Conservation (phyloP, 2,329 filamentous ascomycete species). For the Clonostachys chloroleuca region DNA sequence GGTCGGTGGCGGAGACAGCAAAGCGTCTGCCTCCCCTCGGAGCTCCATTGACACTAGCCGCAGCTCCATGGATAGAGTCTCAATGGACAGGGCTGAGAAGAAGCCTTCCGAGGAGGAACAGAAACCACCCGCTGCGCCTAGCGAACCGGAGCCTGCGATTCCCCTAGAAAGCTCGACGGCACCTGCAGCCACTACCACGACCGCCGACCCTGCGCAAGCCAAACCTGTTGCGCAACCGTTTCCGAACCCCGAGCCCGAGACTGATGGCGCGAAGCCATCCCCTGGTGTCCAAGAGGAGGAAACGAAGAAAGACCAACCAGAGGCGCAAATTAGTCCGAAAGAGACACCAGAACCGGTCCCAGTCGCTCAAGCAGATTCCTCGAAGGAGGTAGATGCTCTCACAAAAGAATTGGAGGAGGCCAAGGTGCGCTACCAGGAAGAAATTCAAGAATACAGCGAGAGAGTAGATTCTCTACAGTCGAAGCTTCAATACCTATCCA, state of each 20-base stretch:
- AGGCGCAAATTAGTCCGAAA: neutral
- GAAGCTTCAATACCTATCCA: slow-evolving; percentile 84
- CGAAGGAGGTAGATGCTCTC: neutral
- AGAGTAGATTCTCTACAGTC: slow-evolving; percentile 87
- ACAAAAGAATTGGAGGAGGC: slow-evolving; percentile 14
- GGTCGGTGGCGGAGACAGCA: slow-evolving; percentile 33
- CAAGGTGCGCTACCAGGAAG: slow-evolving; percentile 59
- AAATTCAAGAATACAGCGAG: slow-evolving; percentile 79
- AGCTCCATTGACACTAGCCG: slow-evolving; percentile 27
- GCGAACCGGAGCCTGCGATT: neutral
- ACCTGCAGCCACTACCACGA: neutral
- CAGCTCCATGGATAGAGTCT: slow-evolving; percentile 17
- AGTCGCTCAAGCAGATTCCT: neutral
- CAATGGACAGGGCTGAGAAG: slow-evolving; percentile 11
- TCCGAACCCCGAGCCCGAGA: neutral
- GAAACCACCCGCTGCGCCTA: neutral
- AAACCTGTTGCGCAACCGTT: neutral
- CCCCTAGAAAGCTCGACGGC: too few relatives aligned
- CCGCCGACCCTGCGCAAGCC: neutral
- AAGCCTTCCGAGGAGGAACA: neutral
- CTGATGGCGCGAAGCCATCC: neutral
- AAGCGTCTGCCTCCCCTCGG: slow-evolving; percentile 24
- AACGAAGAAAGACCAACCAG: neutral
- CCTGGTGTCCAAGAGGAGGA: too few relatives aligned
- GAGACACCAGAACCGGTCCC: neutral